A percentile compares a stretch with the other conserved stretches of the same genome.
These are phyloP conservation scores for Cladophialophora psammophila DNA, from an alignment of 2,329 filamentous ascomycete species.

Conservation along the genomic window DNA sequence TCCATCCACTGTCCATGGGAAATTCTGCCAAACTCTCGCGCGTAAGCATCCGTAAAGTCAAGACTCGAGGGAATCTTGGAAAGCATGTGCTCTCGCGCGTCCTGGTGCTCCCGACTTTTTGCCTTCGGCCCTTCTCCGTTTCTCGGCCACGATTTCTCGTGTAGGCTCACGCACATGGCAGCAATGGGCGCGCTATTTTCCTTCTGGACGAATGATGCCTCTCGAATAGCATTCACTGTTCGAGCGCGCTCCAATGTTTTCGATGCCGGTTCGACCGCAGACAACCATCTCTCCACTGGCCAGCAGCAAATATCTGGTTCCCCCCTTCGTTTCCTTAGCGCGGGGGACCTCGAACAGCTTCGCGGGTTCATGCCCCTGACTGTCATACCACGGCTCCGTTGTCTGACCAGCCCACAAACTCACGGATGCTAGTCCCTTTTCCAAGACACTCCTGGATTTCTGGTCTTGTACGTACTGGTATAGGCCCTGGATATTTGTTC, in stretches of 20 bases:
- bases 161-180: constrained; percentile 17
- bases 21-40: neutral
- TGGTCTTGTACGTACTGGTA: neutral
- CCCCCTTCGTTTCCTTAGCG: constrained; percentile 2
- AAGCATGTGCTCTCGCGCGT: constrained; percentile 19
- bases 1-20: neutral
- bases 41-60: constrained; percentile 1
- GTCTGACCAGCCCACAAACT: neutral
- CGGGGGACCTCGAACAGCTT: neutral
- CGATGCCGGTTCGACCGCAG: neutral
- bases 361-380: neutral
- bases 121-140: constrained; percentile 20
- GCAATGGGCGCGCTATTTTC: neutral
- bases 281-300: neutral
- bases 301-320: neutral
- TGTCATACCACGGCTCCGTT: constrained; percentile 1
- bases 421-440: neutral
- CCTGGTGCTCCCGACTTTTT: constrained; percentile 17
- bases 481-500: neutral
- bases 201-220: constrained; percentile 9
- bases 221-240: constrained; percentile 6
- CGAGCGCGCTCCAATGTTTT: neutral
- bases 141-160: neutral
- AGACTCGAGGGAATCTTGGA: neutral
- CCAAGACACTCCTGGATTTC: neutral